Evolutionary conservation across 2,329 filamentous ascomycete genomes (phyloP), one percentile per base, ranked within the genome.

Genomic region (Xylariaceae sp.): DNA sequence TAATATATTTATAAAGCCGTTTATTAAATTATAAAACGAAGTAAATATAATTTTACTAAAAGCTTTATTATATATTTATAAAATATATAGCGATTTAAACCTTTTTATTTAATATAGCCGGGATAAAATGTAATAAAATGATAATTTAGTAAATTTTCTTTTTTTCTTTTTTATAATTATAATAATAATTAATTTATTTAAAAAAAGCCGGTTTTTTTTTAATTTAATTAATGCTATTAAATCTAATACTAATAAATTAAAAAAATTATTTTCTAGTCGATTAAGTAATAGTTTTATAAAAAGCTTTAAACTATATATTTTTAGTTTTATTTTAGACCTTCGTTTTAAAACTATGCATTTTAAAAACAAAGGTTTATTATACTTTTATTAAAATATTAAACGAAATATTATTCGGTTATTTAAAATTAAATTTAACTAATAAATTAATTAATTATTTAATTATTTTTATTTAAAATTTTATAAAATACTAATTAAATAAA

Each of bases 1-100:
- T 40, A 40, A 40, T 40, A 40, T 40, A 24, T 40, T 40, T 40
- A 13, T 40, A 24, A 40, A 40, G 26, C 30, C 15, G 4, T 33
- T 11, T 5, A n/a, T 33, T 33, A 33, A 33, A 33, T 16, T 33
- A n/a, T n/a, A n/a, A n/a, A n/a, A n/a, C n/a, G n/a, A n/a, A n/a
- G n/a, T n/a, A n/a, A n/a, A n/a, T n/a, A n/a, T 33, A 33, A 33
- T 16, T 33, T 33, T 33, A n/a, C 15, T 16, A n/a, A 33, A 33
- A 33, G 10, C 15, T n/a, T 33, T 33, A 33, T 11, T 33, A 33
- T 33, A 33, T 33, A 33, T 33, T 33, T 33, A 33, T 33, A 33
- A 33, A 33, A 33, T 33, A 6, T 33, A 33, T 33, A 33, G 15
- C 6, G 30, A 33, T 33, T 33, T 33, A 33, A n/a, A 23, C 24